Percentiles rank a stretch among this genome's conserved stretches.
Evolutionary conservation across 2,329 filamentous ascomycete genomes (phyloP).

Genomic region (Helotiales sp.): DNA sequence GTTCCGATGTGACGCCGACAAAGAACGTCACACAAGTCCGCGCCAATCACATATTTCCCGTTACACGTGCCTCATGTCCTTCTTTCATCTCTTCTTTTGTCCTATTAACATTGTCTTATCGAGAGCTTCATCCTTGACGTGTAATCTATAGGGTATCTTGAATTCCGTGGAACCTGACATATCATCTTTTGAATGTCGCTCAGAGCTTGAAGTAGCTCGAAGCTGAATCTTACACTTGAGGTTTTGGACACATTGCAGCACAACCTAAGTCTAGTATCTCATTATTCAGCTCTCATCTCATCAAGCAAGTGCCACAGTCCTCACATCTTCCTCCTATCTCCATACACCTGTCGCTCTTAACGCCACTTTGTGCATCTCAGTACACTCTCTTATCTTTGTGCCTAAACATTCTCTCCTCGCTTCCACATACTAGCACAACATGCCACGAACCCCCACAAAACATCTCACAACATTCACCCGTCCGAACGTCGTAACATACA

Average conservation of each 20-base stretch:
- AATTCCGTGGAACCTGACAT: neutral
- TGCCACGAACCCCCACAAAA: neutral
- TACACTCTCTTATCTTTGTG: neutral
- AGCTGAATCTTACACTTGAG: neutral
- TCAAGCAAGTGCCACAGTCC: neutral
- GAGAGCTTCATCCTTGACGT: neutral
- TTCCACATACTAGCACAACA: too few relatives aligned
- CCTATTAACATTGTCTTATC: neutral
- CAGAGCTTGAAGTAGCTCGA: too few relatives aligned
- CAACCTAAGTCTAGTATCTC: too few relatives aligned
- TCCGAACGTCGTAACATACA: constrained; percentile 9
- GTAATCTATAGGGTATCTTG: neutral
- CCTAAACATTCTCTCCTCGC: neutral
- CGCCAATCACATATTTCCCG: neutral
- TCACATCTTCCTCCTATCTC: neutral
- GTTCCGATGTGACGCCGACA: neutral
- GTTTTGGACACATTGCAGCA: neutral
- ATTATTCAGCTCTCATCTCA: neutral
- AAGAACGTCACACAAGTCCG: neutral
- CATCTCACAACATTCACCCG: constrained; percentile 9
- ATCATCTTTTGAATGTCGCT: neutral
- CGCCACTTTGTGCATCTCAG: neutral
- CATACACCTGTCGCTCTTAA: neutral
- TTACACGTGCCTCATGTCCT: neutral
- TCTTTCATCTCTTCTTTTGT: neutral